Evolutionary conservation across 306 rosid species (phyloP).

Genomic region (Cucumis melo): DNA sequence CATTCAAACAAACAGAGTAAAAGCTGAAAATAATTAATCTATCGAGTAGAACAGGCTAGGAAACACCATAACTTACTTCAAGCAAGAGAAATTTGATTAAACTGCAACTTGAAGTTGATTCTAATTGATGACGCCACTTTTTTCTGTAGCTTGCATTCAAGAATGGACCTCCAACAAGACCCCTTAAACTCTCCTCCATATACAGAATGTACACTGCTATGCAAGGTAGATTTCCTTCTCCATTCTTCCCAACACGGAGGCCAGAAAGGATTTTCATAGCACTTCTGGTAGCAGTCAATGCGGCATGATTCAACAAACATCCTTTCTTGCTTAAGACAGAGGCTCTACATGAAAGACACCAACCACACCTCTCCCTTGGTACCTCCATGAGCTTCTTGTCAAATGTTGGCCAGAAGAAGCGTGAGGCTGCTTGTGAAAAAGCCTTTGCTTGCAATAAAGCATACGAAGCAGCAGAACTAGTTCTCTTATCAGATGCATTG

Average conservation of each 20-base stretch:
- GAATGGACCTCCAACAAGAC: conserved; percentile 78
- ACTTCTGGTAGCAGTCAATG: conserved; percentile 70
- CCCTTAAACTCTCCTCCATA: conserved; percentile 64
- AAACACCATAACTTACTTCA: conserved; percentile 43
- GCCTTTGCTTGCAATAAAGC: conserved; percentile 72
- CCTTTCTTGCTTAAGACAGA: conserved; percentile 81
- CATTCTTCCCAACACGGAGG: conserved; percentile 50
- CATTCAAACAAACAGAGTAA: not conserved
- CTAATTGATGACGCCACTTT: conserved; percentile 58
- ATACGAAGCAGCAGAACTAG: conserved; percentile 32
- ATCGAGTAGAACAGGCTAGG: not conserved
- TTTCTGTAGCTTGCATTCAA: conserved; percentile 41
- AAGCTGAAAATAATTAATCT: not conserved
- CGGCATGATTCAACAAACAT: conserved; percentile 93
- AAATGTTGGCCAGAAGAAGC: conserved; percentile 92
- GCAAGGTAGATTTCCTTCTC: conserved; percentile 69
- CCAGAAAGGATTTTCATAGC: conserved; percentile 58
- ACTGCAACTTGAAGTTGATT: conserved; percentile 43
- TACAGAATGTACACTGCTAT: conserved; percentile 63
- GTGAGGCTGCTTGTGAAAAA: conserved; percentile 63
- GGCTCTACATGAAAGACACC: conserved; percentile 93
- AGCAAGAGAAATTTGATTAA: conserved; percentile 54
- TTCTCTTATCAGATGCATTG: conserved; percentile 48
- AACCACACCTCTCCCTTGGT: conserved; percentile 99
- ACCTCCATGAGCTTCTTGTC: conserved; percentile 92